Evolutionary conservation across 2,329 filamentous ascomycete genomes (phyloP), one percentile per base, ranked within the genome.

Genomic region (Botryotinia convoluta): DNA sequence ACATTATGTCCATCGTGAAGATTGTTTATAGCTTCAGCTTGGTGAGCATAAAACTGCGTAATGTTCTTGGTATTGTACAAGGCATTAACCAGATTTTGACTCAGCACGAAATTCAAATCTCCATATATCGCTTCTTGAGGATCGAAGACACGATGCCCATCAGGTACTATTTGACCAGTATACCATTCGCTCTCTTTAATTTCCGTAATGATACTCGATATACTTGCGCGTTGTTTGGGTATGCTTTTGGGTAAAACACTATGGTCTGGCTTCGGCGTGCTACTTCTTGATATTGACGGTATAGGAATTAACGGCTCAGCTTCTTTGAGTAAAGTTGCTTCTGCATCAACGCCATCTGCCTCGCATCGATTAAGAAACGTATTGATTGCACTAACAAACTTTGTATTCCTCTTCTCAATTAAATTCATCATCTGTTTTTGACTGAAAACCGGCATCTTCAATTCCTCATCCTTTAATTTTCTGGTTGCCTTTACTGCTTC

Each of bases 31-130:
- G 96, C 96, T 83, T 97, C 93, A 0, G 95, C 90, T 82, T 99
- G 96, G 81, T 99, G 96, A 0, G 93, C 90, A 79, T 97, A 99
- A 54, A 99, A 88, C 74, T 92, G 88, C 0, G 91, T 93, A 74
- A 99, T 98, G 4, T 91, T 91, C 77, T 92, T 93, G 14, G 93
- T 93, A 77, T 98, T 98, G 84, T 97, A 99, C 0, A 99, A 83
- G 1, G 96, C 95, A 81, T 99, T 97, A n/a, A 99, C 95, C 68
- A 99, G 84, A 76, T 93, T 89, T 81, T 99, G 96, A 70, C 94
- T 97, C 12, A 99, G 86, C 29, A 92, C 85, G 79, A 98, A 99
- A 42, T 92, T 88, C 67, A 99, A 86, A 60, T 97, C 92, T 1
- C 94, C 95, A 78, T 93, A 94, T 0, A 95, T 87, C 0, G 95